Conservation (phyloP, 331 rosid genomes). For the Phaseolus coccineus region DNA sequence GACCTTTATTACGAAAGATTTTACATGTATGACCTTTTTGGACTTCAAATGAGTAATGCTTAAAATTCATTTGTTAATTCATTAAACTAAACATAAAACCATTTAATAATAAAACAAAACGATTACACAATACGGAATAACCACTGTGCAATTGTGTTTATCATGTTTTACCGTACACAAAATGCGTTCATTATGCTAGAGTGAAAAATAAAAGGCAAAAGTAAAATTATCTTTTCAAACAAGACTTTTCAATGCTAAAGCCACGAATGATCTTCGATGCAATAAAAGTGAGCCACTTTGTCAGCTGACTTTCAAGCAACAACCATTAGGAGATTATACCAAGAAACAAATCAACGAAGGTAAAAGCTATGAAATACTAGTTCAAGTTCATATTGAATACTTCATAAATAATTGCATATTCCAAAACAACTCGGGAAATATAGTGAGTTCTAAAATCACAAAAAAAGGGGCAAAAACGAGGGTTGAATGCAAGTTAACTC, state of each 20-base stretch:
- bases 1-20: no score
- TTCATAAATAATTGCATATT: constrained; percentile 12
- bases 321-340: background rate
- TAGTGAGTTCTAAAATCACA: constrained; percentile 37
- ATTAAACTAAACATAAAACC: no score
- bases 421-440: constrained; percentile 34
- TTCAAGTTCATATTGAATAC: constrained; percentile 31
- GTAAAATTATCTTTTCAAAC: background rate
- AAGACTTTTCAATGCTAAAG: background rate
- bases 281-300: background rate
- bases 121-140: background rate
- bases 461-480: constrained; percentile 13
- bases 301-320: background rate
- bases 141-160: background rate
- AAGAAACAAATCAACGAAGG: background rate
- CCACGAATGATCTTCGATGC: background rate
- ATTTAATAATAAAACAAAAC: no score
- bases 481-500: constrained; percentile 6
- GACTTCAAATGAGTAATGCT: no score
- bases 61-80: no score
- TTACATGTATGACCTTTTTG: no score
- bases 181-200: background rate
- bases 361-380: constrained; percentile 6
- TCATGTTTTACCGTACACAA: background rate
- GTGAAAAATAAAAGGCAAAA: background rate